Conservation (phyloP, 2,329 filamentous ascomycete species). For the Amauroascus verrucosus region DNA sequence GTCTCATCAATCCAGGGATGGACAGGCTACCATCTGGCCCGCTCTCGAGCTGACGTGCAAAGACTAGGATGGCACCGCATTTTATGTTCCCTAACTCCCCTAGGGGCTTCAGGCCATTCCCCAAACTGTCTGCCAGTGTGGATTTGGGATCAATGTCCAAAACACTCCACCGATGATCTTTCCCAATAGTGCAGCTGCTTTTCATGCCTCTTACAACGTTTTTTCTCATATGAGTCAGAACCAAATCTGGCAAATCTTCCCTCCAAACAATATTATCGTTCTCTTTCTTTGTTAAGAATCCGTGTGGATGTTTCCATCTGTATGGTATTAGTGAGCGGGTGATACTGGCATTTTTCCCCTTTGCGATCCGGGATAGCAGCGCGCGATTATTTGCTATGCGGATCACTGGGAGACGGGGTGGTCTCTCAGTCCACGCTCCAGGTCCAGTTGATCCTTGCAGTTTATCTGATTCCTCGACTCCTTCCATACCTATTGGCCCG, state of each 20-base stretch:
- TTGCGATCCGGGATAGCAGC: not conserved
- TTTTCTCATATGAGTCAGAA: slow-evolving; percentile 31
- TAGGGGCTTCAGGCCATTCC: slow-evolving; percentile 7
- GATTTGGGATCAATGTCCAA: not conserved
- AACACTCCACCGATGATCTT: slow-evolving; percentile 10
- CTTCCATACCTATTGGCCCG: not conserved
- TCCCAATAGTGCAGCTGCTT: slow-evolving; percentile 22
- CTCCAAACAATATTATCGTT: slow-evolving; percentile 36
- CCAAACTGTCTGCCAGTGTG: slow-evolving; percentile 10
- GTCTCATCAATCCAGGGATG: slow-evolving; percentile 21
- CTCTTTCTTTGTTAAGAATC: slow-evolving; percentile 22
- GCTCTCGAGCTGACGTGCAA: slow-evolving; percentile 4
- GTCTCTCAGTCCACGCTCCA: not conserved
- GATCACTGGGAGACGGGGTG: not conserved
- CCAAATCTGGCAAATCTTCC: slow-evolving; percentile 38
- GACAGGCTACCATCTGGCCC: not conserved
- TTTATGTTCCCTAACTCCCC: slow-evolving; percentile 23
- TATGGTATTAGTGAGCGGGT: slow-evolving; percentile 24
- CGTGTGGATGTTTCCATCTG: slow-evolving; percentile 27
- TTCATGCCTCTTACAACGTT: slow-evolving; percentile 30
- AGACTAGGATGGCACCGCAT: slow-evolving; percentile 25
- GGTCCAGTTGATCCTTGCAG: not conserved
- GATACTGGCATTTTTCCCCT: not conserved
- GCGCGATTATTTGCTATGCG: slow-evolving; percentile 2
- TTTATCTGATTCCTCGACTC: not conserved